Percentiles rank a stretch among this genome's conserved stretches.
phyloP scores from a whole-genome alignment of 495 filamentous ascomycete genomes.

The Hypoxylon fragiforme region DNA sequence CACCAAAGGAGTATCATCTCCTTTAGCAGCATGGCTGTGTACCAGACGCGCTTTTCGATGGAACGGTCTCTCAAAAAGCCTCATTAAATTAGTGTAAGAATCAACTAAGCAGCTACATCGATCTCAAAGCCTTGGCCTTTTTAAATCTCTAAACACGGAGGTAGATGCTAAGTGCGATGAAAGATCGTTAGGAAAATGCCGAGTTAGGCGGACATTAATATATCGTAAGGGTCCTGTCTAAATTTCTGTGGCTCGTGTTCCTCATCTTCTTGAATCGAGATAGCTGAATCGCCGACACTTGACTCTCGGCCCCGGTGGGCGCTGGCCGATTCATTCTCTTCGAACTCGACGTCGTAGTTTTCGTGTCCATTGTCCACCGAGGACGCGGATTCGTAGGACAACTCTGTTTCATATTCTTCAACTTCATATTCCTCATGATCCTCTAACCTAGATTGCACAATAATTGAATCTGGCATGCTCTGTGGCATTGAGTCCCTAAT shows the following conservation, averaged over 20 bases:
- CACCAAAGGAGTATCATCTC: too few species aligned
- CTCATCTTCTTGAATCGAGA: neutral
- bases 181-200: too few species aligned
- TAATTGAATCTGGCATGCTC: neutral
- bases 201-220: too few species aligned
- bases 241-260: neutral
- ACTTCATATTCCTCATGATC: constrained; percentile 3
- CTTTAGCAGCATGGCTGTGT: too few species aligned
- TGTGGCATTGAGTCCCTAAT: neutral
- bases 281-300: constrained; percentile 3
- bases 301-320: neutral
- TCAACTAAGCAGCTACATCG: neutral
- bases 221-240: neutral
- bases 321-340: neutral
- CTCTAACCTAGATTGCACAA: neutral
- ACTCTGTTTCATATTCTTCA: neutral
- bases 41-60: too few species aligned
- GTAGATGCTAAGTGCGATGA: too few species aligned
- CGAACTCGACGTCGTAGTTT: neutral
- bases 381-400: neutral
- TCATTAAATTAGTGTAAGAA: too few species aligned
- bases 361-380: neutral
- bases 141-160: too few species aligned
- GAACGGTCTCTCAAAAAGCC: too few species aligned
- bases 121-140: neutral